Conservation (phyloP, 768 basidiomycete genomes). For the Auricularia auricula-judae region DNA sequence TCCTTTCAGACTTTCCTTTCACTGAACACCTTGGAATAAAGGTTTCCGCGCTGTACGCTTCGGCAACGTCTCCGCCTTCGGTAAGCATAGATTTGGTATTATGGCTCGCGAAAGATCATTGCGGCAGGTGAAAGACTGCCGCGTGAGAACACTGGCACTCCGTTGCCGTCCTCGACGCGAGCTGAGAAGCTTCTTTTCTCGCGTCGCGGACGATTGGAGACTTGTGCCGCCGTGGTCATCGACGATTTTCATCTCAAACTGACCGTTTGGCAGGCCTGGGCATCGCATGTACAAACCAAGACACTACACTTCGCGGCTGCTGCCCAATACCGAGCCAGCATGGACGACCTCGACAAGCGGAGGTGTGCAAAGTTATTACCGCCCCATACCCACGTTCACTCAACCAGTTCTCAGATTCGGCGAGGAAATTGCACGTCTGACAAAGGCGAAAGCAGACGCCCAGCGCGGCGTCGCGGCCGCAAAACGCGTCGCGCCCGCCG, state of each 20-base stretch:
- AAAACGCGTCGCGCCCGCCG: constrained; percentile 49
- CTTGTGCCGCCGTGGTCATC: background rate
- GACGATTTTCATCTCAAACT: background rate
- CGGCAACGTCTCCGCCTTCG: constrained; percentile 23
- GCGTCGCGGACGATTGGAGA: too few species aligned
- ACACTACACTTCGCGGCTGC: constrained; percentile 78
- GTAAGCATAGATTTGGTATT: constrained; percentile 24
- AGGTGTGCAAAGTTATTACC: constrained; percentile 47
- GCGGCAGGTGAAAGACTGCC: too few species aligned
- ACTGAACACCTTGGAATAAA: too few species aligned
- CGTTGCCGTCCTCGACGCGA: too few species aligned
- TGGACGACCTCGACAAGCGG: constrained; percentile 64
- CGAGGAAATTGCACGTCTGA: constrained; percentile 68
- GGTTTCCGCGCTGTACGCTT: constrained; percentile 24
- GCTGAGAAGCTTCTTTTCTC: too few species aligned
- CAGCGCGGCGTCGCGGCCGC: constrained; percentile 62
- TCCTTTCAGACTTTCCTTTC: too few species aligned
- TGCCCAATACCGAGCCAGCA: constrained; percentile 76
- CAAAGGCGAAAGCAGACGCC: constrained; percentile 52
- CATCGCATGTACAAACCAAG: constrained; percentile 75
- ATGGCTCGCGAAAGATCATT: too few species aligned
- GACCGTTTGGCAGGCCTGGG: constrained; percentile 48
- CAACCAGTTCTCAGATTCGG: constrained; percentile 55
- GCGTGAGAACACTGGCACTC: too few species aligned
- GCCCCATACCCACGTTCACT: background rate